Evolutionary conservation across 2,329 filamentous ascomycete species (phyloP).

Genomic region (Ambrosiella xylebori): DNA sequence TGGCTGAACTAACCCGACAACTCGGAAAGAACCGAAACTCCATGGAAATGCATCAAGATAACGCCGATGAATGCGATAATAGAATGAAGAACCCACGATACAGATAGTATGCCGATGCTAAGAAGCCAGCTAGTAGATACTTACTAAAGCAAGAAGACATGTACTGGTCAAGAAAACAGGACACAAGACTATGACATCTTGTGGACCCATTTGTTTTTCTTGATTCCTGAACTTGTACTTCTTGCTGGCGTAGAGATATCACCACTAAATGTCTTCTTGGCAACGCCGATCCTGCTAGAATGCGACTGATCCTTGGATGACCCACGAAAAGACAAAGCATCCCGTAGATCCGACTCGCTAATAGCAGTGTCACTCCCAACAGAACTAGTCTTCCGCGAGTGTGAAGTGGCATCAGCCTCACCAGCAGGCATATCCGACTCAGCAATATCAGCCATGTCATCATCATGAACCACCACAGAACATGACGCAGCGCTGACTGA

Average conservation of each 20-base stretch:
- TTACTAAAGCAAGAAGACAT: no score
- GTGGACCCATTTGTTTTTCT: no score
- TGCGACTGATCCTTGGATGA: neutral
- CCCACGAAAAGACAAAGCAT: neutral
- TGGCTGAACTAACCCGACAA: neutral
- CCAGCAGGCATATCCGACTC: neutral
- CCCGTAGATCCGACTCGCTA: neutral
- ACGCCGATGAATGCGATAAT: neutral
- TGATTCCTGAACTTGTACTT: no score
- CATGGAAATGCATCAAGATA: conserved; percentile 1
- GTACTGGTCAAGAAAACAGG: no score
- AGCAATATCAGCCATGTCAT: neutral
- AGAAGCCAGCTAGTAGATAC: no score
- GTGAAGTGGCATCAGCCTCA: neutral
- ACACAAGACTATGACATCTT: no score
- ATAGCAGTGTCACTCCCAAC: neutral
- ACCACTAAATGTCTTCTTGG: no score
- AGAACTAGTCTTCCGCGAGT: neutral
- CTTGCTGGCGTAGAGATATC: no score
- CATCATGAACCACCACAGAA: neutral
- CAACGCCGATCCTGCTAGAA: no score
- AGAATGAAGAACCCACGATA: neutral
- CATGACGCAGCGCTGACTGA: neutral
- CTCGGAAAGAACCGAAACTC: neutral
- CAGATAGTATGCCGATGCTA: neutral